Conservation (phyloP, 176 grass and related monocot species). For the Zizania latifolia region DNA sequence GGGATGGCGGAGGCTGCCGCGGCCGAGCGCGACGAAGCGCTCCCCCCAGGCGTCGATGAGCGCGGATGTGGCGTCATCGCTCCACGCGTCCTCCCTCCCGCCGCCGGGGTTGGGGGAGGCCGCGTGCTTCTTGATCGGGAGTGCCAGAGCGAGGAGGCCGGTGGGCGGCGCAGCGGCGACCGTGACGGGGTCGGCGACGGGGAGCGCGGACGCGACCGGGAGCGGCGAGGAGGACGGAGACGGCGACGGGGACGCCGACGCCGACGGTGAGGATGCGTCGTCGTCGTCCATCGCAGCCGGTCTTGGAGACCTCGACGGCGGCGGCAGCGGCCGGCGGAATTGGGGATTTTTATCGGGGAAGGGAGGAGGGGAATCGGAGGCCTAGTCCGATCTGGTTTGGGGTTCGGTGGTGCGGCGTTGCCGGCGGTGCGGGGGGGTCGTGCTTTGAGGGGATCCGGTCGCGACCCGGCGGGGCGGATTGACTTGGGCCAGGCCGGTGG, state of each 20-base stretch:
- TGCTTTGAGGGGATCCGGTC: conserved; percentile 44
- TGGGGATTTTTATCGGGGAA: conserved; percentile 1
- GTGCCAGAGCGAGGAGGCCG: conserved; percentile 38
- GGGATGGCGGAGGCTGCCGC: conserved; percentile 85
- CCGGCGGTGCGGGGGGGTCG: conserved; percentile 47
- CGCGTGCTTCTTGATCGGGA: conserved; percentile 70
- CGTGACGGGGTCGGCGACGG: conserved; percentile 39
- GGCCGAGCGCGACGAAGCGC: conserved; percentile 80
- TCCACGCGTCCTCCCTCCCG: conserved; percentile 91
- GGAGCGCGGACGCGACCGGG: conserved; percentile 15
- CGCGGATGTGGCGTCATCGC: conserved; percentile 78
- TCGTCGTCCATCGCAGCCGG: conserved; percentile 39
- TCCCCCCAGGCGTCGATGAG: conserved; percentile 98
- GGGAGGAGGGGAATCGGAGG: neutral
- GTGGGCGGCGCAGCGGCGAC: conserved; percentile 45
- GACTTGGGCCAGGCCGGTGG: conserved; percentile 47
- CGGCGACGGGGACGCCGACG: neutral
- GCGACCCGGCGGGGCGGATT: conserved; percentile 18
- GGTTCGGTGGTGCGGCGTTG: conserved; percentile 53
- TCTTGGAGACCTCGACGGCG: neutral
- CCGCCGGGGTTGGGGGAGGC: conserved; percentile 8
- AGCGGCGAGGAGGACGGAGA: neutral
- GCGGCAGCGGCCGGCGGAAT: neutral
- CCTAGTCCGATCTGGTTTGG: conserved; percentile 20
- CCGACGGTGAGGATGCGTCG: conserved; percentile 27